phyloP scores from a whole-genome alignment of 495 filamentous ascomycete genomes.

The Lasiosphaeria hispida region DNA sequence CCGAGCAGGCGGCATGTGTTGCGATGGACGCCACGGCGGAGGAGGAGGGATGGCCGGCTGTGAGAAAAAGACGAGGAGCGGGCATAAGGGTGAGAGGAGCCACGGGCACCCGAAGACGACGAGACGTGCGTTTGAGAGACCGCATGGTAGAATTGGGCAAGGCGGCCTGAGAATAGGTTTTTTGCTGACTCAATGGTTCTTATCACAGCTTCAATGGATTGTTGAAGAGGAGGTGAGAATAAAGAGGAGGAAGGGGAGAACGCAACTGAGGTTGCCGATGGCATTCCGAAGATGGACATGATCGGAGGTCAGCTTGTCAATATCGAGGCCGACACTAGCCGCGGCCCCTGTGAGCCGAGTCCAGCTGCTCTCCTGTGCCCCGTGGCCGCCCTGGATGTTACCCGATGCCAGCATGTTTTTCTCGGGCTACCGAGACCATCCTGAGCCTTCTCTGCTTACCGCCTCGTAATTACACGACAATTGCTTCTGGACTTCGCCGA shows the following conservation, averaged over 20 bases:
- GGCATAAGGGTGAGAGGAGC: conserved; percentile 9
- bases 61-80: conserved; percentile 10
- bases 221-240: background rate
- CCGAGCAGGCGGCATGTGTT: conserved; percentile 28
- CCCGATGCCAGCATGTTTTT: too few relatives aligned
- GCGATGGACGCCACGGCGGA: conserved; percentile 19
- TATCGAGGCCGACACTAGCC: conserved; percentile 26
- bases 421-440: too few relatives aligned
- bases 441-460: too few relatives aligned
- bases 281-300: background rate
- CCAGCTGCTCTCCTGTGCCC: too few relatives aligned
- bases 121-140: conserved; percentile 32
- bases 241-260: background rate
- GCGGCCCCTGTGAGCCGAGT: background rate
- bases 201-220: conserved; percentile 6
- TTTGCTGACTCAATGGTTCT: background rate
- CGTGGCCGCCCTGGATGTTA: too few relatives aligned
- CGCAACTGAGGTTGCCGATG: too few relatives aligned
- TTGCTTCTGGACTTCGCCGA: too few relatives aligned
- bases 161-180: background rate
- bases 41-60: conserved; percentile 8
- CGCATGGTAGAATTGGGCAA: conserved; percentile 31
- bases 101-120: conserved; percentile 23
- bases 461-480: too few relatives aligned
- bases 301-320: background rate